Conservation (phyloP, 2,329 filamentous ascomycete species). For the Alternaria tenuissima region DNA sequence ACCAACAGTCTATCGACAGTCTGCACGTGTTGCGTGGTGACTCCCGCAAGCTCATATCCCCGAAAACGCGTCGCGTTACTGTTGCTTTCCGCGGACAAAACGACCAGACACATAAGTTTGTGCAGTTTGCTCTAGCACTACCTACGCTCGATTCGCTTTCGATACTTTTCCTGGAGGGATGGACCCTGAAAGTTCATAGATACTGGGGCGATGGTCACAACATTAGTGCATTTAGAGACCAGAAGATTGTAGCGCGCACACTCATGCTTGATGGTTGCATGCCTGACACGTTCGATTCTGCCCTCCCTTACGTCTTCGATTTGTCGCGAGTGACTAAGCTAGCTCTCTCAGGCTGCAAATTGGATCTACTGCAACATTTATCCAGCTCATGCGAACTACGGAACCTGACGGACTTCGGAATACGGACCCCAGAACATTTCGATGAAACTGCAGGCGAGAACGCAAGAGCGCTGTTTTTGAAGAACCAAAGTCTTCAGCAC, state of each 20-base stretch:
- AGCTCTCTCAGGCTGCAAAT: neutral
- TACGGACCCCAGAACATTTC: neutral
- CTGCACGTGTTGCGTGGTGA: neutral
- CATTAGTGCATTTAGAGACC: neutral
- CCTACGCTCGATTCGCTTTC: conserved; percentile 9
- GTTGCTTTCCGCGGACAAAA: neutral
- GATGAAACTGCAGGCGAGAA: neutral
- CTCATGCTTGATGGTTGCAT: conserved; percentile 6
- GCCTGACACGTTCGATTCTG: neutral
- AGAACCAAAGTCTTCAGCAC: conserved; percentile 1
- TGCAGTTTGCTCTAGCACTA: neutral
- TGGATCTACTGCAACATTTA: neutral
- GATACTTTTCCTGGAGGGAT: neutral
- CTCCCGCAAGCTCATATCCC: neutral
- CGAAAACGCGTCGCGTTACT: neutral
- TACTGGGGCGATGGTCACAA: neutral
- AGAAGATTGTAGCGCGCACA: neutral
- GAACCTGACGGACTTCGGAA: neutral
- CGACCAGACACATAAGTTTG: neutral
- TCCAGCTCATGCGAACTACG: neutral
- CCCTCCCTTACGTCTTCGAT: conserved; percentile 3
- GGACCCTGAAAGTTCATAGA: neutral
- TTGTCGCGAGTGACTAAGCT: conserved; percentile 10
- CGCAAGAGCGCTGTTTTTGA: neutral
- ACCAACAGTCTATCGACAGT: neutral